phyloP scores from a whole-genome alignment of 2,329 filamentous ascomycete genomes.

The Rhynchosporium secalis region DNA sequence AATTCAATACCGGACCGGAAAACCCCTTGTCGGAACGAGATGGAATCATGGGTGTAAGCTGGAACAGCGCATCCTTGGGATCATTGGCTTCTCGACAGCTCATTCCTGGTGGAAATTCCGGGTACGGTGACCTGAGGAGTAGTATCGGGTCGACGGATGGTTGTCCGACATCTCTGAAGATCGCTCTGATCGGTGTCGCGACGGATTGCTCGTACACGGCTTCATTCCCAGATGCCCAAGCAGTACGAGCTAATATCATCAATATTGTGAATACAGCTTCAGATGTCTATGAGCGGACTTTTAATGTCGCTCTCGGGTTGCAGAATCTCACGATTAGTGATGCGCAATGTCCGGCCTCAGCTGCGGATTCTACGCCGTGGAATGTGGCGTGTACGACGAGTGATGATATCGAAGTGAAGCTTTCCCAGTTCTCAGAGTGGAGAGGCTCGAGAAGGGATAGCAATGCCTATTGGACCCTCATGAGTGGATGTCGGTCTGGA shows the following conservation, averaged over 20 bases:
- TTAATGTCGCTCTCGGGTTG: slow-evolving; percentile 89
- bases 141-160: slow-evolving; percentile 77
- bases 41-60: not conserved
- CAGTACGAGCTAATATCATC: slow-evolving; percentile 72
- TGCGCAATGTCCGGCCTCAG: slow-evolving; percentile 65
- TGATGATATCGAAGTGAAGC: slow-evolving; percentile 66
- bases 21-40: slow-evolving; percentile 60
- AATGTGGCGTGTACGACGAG: slow-evolving; percentile 69
- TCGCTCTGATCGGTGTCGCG: slow-evolving; percentile 85
- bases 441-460: slow-evolving; percentile 70
- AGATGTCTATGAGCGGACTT: slow-evolving; percentile 79
- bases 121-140: slow-evolving; percentile 71
- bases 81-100: slow-evolving; percentile 46
- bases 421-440: slow-evolving; percentile 87
- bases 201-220: slow-evolving; percentile 86
- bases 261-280: slow-evolving; percentile 81
- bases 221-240: slow-evolving; percentile 62
- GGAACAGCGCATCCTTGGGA: slow-evolving; percentile 14
- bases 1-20: slow-evolving; percentile 70
- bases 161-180: slow-evolving; percentile 80
- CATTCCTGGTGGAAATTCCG: slow-evolving; percentile 59
- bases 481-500: slow-evolving; percentile 68
- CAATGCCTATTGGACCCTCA: slow-evolving; percentile 84
- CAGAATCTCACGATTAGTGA: slow-evolving; percentile 78
- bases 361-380: slow-evolving; percentile 70